Conservation (phyloP, 192 early-diverging fungal genomes). For the Backusella tuberculispora region DNA sequence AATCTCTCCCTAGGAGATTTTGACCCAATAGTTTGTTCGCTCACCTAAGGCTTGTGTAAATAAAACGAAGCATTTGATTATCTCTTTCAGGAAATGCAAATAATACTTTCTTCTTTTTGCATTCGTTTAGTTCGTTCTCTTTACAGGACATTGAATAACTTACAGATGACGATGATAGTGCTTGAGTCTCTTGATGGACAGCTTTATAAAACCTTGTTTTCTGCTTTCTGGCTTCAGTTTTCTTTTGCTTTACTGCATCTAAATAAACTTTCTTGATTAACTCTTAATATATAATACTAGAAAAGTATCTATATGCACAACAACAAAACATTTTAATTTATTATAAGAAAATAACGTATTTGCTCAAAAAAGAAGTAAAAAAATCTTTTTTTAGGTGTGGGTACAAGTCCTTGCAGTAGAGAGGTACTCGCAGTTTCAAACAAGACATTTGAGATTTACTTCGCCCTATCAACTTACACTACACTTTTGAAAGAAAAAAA, state of each 20-base stretch:
- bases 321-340: conserved; percentile 6
- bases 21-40: conserved; percentile 5
- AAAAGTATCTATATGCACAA: conserved; percentile 2
- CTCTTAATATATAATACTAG: conserved; percentile 4
- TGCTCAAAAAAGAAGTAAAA: conserved; percentile 5
- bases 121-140: conserved; percentile 1
- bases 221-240: conserved; percentile 8
- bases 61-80: conserved; percentile 9
- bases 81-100: neutral
- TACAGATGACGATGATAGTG: neutral
- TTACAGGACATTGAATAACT: conserved; percentile 2
- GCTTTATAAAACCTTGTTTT: conserved; percentile 2
- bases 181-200: conserved; percentile 3
- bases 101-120: conserved; percentile 8
- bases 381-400: conserved; percentile 8
- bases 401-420: conserved; percentile 1
- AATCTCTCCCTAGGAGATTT: neutral
- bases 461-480: neutral
- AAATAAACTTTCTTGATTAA: conserved; percentile 1
- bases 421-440: conserved; percentile 4
- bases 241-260: conserved; percentile 8
- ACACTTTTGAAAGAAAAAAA: too few relatives aligned
- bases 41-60: neutral
- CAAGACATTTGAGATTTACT: conserved; percentile 5
- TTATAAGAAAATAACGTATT: conserved; percentile 6